Evolutionary conservation across 1,284 basidiomycete species (phyloP), one percentile per base, ranked within the genome.

Genomic region (Rhodofomes roseus): DNA sequence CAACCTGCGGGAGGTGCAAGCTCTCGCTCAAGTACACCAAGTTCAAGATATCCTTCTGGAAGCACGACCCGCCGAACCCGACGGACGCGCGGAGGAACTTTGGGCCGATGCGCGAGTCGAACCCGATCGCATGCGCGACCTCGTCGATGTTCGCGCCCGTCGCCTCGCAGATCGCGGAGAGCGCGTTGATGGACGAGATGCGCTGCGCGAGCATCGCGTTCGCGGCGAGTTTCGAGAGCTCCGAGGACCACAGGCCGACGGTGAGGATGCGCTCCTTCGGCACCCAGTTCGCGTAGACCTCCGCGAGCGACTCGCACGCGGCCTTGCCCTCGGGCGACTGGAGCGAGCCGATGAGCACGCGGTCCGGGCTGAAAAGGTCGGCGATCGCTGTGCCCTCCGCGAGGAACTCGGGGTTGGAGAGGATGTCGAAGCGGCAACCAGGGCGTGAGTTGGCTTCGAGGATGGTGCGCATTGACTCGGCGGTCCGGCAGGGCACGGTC

Each of bases 41-140:
- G 81, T 99, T 99, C 69, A 99, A 87, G 73, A 99, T 98, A 74
- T 99, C 96, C 77, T 97, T 97, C 79, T 98, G 95, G 92, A 99
- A 99, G 80, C 97, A 99, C 39, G 92, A 95, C 37, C 96, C 96
- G 65, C 96, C 96, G 70, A 98, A 99, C n/a, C 96, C 94, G 63
- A 96, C 92, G 44, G 89, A 92, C 40, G 94, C 93, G 75, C 93
- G 95, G 70, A 99, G 82, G 86, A 99, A 99, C 75, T 94, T 96
- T 70, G 93, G 85, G 4, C 97, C 97, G 60, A 99, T 85, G 65
- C 97, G 93, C 25, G 87, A 83, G 77, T 99, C 97, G 68, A 89
- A 89, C 34, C 96, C 96, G 71, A 98, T 91, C 11, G 97, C 96
- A 71, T 93, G 85, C 2, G 97, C 90, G 64, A 99, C 96, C 78